These are phyloP conservation scores for Massarina eburnea DNA, from an alignment of 2,329 filamentous ascomycete genomes.

Conservation along the genomic window DNA sequence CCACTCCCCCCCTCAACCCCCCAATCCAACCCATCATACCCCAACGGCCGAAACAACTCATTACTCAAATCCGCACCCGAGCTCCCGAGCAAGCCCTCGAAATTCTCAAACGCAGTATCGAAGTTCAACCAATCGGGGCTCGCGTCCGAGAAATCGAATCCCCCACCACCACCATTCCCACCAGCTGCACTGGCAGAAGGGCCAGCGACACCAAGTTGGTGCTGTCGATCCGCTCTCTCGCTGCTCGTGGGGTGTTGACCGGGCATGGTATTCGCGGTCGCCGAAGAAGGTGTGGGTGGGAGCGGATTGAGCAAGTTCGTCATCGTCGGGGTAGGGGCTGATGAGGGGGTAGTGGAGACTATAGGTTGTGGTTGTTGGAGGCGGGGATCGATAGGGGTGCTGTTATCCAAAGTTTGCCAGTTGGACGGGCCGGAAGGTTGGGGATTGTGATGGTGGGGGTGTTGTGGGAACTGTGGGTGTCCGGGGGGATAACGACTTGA, in stretches of 20 bases:
- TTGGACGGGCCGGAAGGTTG: constrained; percentile 10
- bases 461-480: constrained; percentile 16
- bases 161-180: too few relatives aligned
- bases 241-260: constrained; percentile 43
- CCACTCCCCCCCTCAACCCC: constrained; percentile 33
- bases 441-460: constrained; percentile 12
- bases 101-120: constrained; percentile 44
- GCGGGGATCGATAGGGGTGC: constrained; percentile 34
- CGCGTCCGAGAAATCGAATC: constrained; percentile 36
- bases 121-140: constrained; percentile 45
- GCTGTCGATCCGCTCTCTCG: constrained; percentile 19
- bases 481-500: too few relatives aligned
- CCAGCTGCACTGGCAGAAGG: constrained; percentile 14
- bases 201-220: neutral
- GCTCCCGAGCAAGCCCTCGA: constrained; percentile 42
- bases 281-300: constrained; percentile 13
- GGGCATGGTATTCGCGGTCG: constrained; percentile 17
- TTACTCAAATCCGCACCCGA: constrained; percentile 42
- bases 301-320: constrained; percentile 33
- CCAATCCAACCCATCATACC: constrained; percentile 38
- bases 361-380: constrained; percentile 22
- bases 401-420: constrained; percentile 22
- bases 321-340: constrained; percentile 24
- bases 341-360: constrained; percentile 4
- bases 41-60: constrained; percentile 41